These are phyloP conservation scores for Imleria badia DNA, from an alignment of 768 basidiomycete genomes.

Conservation along the genomic window DNA sequence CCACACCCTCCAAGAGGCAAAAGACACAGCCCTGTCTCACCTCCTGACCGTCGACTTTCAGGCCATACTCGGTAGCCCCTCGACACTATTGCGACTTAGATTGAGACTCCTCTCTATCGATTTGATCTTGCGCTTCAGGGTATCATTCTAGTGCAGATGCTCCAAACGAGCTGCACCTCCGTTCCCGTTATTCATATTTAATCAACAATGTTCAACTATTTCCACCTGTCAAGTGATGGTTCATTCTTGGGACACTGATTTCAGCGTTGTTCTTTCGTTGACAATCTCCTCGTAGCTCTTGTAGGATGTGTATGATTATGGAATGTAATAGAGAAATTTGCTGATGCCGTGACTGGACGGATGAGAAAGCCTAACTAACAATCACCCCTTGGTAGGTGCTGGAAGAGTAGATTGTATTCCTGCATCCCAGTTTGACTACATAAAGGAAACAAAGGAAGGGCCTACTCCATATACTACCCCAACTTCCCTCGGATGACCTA, in stretches of 20 bases:
- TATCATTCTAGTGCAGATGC: background rate
- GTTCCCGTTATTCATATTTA: too few species aligned
- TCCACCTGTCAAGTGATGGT: background rate
- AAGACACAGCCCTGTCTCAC: slow-evolving; percentile 1
- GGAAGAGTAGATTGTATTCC: slow-evolving; percentile 13
- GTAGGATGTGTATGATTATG: background rate
- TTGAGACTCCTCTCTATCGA: background rate
- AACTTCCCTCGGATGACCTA: background rate
- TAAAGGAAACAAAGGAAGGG: background rate
- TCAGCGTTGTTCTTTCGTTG: background rate
- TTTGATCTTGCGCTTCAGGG: background rate
- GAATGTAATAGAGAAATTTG: background rate
- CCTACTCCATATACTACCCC: slow-evolving; percentile 8
- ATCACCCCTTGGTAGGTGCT: background rate
- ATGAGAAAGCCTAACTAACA: background rate
- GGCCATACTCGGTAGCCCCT: background rate
- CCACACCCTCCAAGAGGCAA: slow-evolving; percentile 23
- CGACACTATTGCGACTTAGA: background rate
- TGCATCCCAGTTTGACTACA: slow-evolving; percentile 7
- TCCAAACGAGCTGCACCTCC: background rate
- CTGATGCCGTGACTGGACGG: background rate
- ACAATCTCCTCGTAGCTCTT: background rate
- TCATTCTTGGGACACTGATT: background rate
- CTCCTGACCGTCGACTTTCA: background rate
- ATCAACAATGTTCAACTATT: too few species aligned